phyloP scores from a whole-genome alignment of 1,284 basidiomycete genomes.

The Pisolithus thermaeus region DNA sequence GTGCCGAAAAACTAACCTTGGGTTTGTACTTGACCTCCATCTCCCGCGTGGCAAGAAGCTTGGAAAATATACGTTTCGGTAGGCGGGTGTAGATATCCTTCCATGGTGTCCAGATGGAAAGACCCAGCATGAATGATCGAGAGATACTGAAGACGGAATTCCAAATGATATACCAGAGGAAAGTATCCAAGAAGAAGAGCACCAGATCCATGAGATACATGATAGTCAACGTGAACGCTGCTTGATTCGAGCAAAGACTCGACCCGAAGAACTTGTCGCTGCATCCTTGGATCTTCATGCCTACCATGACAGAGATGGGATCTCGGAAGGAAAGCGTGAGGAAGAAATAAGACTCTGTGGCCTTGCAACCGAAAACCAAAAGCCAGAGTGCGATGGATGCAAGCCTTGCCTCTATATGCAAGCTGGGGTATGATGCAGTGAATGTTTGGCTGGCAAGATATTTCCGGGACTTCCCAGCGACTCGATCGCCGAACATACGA shows the following conservation, averaged over 20 bases:
- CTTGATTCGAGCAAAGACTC: conserved; percentile 81
- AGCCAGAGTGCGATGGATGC: conserved; percentile 81
- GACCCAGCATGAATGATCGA: conserved; percentile 83
- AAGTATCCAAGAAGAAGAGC: conserved; percentile 95
- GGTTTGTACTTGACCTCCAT: conserved; percentile 98
- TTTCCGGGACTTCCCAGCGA: conserved; percentile 88
- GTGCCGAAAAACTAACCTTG: conserved; percentile 52
- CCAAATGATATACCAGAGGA: conserved; percentile 98
- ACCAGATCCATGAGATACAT: conserved; percentile 97
- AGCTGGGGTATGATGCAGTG: conserved; percentile 83
- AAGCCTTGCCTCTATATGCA: conserved; percentile 56
- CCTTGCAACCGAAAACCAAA: conserved; percentile 91
- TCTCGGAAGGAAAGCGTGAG: conserved; percentile 88
- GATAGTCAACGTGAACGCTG: conserved; percentile 86
- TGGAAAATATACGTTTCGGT: conserved; percentile 93
- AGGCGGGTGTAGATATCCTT: conserved; percentile 89
- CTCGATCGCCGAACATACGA: conserved; percentile 92
- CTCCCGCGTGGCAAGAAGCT: conserved; percentile 83
- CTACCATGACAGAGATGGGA: conserved; percentile 86
- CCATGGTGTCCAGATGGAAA: conserved; percentile 98
- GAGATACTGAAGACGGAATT: conserved; percentile 91
- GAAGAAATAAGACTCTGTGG: conserved; percentile 94
- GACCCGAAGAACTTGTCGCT: conserved; percentile 78
- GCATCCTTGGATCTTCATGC: conserved; percentile 89
- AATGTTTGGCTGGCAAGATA: conserved; percentile 96